Base-by-base conservation (phyloP, 2,329 filamentous ascomycete genomes). In the Fusarium caatingaense region DNA sequence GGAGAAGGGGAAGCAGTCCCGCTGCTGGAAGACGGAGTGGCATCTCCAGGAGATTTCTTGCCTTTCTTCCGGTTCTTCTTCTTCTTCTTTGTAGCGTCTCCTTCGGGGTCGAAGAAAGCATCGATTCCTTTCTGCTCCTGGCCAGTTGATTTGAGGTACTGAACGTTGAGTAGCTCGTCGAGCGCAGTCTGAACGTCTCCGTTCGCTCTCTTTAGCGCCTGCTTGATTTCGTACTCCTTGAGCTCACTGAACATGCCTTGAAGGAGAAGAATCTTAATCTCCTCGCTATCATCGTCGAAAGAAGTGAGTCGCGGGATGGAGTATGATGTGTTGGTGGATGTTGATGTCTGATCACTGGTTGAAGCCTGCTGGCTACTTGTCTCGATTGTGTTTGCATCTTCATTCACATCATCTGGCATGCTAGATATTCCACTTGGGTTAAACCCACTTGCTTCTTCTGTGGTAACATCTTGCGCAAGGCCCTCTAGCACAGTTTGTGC, bases 91-190 rank as follows among this genome's bases (percentile, higher is more conserved):
- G 66, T 75, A 2, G 78, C 77, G 1, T 80, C 78, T 18, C 84
- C 80, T 18, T 88, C 85, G 0, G 85, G 85, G 41, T 88, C 85
- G 23, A 88, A 89, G 76, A 97, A 97, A 0, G 88, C 93, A 61
- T 98, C 93, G n/a, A 98, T 84, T 0, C 94, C 93, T 76, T 92
- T 95, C 3, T 85, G 82, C 3, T 86, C 83, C 56, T 88, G 83
- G 1, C 87, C 87, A 2, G 84, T 86, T 60, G 93, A 88, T 61
- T 93, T 89, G 7, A 98, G 89, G 75, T 91, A 93, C 21, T 92
- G 89, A 16, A 93, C 85, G 70, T 92, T 97, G 32, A 98, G 85
- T 15, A 98, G 83, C 62, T 93, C 89, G 73, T 97, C 93, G 66
- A 97, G 89, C 2, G 93, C 89, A 16, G 85, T 84, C 61, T 90